Percentiles rank a stretch among this genome's conserved stretches.
phyloP scores from a whole-genome alignment of 345 rosid genomes.

The Kernera saxatilis region DNA sequence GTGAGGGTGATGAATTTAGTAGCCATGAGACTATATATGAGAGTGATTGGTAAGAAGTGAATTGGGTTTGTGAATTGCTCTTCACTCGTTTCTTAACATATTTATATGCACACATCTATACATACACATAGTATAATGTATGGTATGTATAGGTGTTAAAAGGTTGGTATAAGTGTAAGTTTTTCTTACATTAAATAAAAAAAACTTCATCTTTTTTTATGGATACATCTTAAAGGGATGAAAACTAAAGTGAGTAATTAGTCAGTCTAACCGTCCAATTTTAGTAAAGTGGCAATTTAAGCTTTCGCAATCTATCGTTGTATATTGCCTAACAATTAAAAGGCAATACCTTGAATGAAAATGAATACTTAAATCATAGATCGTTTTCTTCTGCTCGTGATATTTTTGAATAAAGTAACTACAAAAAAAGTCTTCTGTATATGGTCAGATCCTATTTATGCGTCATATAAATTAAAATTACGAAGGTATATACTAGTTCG shows the following conservation, averaged over 20 bases:
- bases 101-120: slow-evolving; percentile 25
- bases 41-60: not conserved
- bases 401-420: not conserved
- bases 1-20: slow-evolving; percentile 23
- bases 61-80: slow-evolving; percentile 1
- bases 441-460: not conserved
- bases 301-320: slow-evolving; percentile 16
- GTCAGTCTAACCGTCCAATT: not conserved
- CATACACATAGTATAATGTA: not conserved
- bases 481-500: not conserved
- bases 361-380: not conserved
- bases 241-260: not conserved
- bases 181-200: not conserved
- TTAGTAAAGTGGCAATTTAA: not conserved
- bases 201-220: not conserved
- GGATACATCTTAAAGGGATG: not conserved
- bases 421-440: not conserved
- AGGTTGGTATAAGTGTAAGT: not conserved
- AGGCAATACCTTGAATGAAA: not conserved
- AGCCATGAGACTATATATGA: slow-evolving; percentile 16
- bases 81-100: not conserved
- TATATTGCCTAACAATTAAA: slow-evolving; percentile 20
- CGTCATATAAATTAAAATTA: not conserved
- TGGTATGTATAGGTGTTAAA: not conserved
- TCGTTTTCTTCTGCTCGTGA: slow-evolving; percentile 3